Evolutionary conservation across 2,329 filamentous ascomycete genomes (phyloP).

Genomic region (Trichoderma breve): DNA sequence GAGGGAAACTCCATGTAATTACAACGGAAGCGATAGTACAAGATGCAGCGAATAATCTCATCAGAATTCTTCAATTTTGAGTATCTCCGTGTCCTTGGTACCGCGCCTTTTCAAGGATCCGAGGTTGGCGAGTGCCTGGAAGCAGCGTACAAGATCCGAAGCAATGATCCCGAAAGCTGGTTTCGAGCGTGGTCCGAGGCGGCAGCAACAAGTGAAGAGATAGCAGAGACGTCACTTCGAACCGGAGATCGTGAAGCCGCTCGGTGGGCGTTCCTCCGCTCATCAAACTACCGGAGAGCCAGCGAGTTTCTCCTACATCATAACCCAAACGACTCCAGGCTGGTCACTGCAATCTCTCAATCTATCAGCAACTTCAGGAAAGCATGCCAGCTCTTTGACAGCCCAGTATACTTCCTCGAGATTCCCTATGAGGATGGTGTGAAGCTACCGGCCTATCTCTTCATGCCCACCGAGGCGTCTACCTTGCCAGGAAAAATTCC

Average conservation of each 20-base stretch:
- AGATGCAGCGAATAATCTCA: background rate
- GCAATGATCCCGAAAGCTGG: background rate
- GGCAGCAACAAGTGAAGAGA: background rate
- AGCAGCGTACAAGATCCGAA: background rate
- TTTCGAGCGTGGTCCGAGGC: background rate
- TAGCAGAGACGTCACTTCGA: background rate
- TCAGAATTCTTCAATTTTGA: constrained; percentile 10
- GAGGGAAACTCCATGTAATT: background rate
- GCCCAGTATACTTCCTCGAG: background rate
- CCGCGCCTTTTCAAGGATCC: background rate
- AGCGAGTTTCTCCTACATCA: background rate
- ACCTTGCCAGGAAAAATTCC: background rate
- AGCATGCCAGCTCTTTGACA: background rate
- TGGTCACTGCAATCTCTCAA: background rate
- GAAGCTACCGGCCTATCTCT: background rate
- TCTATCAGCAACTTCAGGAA: background rate
- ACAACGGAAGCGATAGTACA: background rate
- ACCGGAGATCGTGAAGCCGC: background rate
- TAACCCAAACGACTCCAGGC: background rate
- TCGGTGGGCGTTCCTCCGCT: background rate
- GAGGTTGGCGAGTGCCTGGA: background rate
- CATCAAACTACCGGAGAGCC: background rate
- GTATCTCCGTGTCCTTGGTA: background rate
- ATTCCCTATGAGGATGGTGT: background rate
- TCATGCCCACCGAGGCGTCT: background rate